A percentile compares a stretch with the other conserved stretches of the same genome.
These are phyloP conservation scores for Pascua sp. DNA, from an alignment of 1,284 basidiomycete species.

Conservation along the genomic window DNA sequence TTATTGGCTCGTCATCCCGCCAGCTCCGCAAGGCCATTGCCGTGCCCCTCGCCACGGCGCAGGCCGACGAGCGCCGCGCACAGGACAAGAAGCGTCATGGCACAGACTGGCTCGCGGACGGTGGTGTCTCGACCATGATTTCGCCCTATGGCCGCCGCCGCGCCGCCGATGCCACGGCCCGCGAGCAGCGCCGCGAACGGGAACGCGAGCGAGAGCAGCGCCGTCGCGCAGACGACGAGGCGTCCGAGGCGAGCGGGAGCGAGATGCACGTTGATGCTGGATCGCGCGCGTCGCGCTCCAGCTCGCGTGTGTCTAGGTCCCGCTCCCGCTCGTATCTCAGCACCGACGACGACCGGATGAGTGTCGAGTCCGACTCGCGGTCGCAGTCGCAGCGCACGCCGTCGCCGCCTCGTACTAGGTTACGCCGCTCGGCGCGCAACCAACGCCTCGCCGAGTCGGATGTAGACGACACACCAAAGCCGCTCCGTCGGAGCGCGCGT, in stretches of 20 bases:
- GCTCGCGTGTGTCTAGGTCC: background rate
- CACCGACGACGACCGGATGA: background rate
- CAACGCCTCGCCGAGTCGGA: conserved; percentile 4
- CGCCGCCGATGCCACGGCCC: conserved; percentile 28
- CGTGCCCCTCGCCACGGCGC: conserved; percentile 43
- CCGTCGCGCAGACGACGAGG: background rate
- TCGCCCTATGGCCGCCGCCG: conserved; percentile 46
- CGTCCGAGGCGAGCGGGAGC: conserved; percentile 10
- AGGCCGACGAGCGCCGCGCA: conserved; percentile 25
- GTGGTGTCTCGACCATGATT: conserved; percentile 40
- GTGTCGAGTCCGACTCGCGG: background rate
- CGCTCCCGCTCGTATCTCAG: conserved; percentile 1
- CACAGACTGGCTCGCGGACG: conserved; percentile 20
- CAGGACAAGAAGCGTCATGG: conserved; percentile 21
- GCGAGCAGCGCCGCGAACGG: conserved; percentile 24
- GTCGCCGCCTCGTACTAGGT: conserved; percentile 9
- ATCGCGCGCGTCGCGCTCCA: background rate
- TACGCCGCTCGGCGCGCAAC: conserved; percentile 1
- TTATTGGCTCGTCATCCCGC: conserved; percentile 41
- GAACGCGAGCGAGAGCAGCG: background rate
- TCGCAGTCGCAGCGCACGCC: conserved; percentile 7
- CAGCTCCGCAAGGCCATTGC: conserved; percentile 40
- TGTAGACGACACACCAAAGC: conserved; percentile 29
- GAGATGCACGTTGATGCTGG: conserved; percentile 16
- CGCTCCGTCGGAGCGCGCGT: conserved; percentile 15